Conservation (phyloP, 345 rosid genomes). For the Turnera subulata region DNA sequence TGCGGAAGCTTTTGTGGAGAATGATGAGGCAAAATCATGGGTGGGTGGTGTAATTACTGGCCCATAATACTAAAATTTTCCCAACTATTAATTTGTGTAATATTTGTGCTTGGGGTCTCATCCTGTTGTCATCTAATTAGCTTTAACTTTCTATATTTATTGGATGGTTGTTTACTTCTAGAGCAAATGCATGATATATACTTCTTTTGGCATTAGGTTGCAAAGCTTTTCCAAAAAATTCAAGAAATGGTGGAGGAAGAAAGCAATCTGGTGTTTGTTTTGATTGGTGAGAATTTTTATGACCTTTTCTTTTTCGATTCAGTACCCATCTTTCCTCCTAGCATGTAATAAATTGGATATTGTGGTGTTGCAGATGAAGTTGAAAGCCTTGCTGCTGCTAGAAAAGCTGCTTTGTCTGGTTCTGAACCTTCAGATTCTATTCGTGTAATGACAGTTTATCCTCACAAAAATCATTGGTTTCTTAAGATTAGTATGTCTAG, state of each 20-base stretch:
- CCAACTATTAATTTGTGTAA: too few relatives aligned
- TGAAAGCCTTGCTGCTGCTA: slow-evolving; percentile 98
- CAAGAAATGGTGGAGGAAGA: slow-evolving; percentile 99
- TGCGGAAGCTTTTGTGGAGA: too few relatives aligned
- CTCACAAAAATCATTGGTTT: slow-evolving; percentile 1
- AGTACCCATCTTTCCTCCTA: slow-evolving; percentile 13
- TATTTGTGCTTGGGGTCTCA: too few relatives aligned
- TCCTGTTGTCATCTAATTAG: not conserved
- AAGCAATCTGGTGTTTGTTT: slow-evolving; percentile 91
- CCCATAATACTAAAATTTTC: too few relatives aligned
- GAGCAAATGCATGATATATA: not conserved
- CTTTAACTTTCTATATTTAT: not conserved
- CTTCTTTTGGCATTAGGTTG: slow-evolving; percentile 50
- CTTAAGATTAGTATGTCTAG: not conserved
- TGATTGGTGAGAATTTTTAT: slow-evolving; percentile 76
- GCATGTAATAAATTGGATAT: slow-evolving; percentile 17
- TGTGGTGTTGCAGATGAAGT: slow-evolving; percentile 80
- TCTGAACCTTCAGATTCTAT: slow-evolving; percentile 99
- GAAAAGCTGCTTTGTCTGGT: slow-evolving; percentile 95
- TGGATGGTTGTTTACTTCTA: not conserved
- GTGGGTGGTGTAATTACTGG: too few relatives aligned
- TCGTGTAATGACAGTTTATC: slow-evolving; percentile 44
- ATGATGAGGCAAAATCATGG: too few relatives aligned
- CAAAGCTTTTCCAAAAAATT: slow-evolving; percentile 94
- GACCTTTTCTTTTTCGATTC: not conserved